These are phyloP conservation scores for Picochlorum sp. DNA, from an alignment of 139 green algal genomes.

Conservation along the genomic window DNA sequence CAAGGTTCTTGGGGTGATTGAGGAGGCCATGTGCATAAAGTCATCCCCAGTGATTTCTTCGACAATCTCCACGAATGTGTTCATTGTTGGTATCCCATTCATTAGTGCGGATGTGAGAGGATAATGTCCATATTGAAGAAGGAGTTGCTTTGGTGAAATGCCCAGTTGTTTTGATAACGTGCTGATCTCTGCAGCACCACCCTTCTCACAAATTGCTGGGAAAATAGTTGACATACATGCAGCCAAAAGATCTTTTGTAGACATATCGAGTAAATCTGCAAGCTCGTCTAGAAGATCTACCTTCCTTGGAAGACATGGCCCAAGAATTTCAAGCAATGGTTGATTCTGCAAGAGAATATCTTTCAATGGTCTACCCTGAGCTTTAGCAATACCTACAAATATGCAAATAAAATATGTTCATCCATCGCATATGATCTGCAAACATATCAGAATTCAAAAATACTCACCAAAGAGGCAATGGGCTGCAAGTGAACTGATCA, in stretches of 20 bases:
- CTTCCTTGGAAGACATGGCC: constrained; percentile 16
- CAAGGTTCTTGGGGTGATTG: constrained; percentile 28
- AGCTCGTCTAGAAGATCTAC: constrained; percentile 26
- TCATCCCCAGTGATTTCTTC: constrained; percentile 30
- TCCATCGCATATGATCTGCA: neutral
- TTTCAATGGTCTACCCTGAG: constrained; percentile 6
- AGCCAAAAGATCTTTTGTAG: constrained; percentile 11
- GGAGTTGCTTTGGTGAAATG: constrained; percentile 3
- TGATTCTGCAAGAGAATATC: constrained; percentile 20
- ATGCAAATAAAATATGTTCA: neutral
- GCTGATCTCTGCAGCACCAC: constrained; percentile 18
- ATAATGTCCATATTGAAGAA: constrained; percentile 29
- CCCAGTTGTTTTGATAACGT: constrained; percentile 27
- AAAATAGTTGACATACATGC: constrained; percentile 24
- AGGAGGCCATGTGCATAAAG: constrained; percentile 26
- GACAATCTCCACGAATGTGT: constrained; percentile 22
- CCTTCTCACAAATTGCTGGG: constrained; percentile 13
- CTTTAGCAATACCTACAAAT: constrained; percentile 25
- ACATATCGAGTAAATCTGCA: constrained; percentile 22
- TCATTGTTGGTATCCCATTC: constrained; percentile 23
- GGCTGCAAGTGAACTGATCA: constrained; percentile 15
- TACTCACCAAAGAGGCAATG: constrained; percentile 28
- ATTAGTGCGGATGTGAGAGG: constrained; percentile 33
- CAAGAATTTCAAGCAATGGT: constrained; percentile 32
- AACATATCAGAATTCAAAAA: neutral